Conservation (phyloP, 345 rosid genomes). For the Ceriops zippeliana region DNA sequence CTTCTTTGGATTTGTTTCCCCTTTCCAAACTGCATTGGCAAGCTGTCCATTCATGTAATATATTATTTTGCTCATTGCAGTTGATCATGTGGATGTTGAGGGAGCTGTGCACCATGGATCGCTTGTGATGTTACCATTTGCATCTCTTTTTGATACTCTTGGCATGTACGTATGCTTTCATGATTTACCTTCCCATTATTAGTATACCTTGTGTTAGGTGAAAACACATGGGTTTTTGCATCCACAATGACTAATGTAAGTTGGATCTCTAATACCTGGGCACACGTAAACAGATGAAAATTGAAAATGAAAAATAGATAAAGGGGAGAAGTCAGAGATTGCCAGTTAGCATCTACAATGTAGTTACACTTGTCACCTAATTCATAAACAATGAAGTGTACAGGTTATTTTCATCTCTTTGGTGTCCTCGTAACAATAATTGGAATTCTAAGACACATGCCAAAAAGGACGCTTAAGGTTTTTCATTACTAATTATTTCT, state of each 20-base stretch:
- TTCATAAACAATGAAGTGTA: too few relatives aligned
- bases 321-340: too few relatives aligned
- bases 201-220: neutral
- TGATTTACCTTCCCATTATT: neutral
- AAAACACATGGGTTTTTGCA: neutral
- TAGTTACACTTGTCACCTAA: neutral
- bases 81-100: constrained; percentile 82
- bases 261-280: neutral
- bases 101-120: constrained; percentile 56
- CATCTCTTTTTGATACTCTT: constrained; percentile 84
- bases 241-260: neutral
- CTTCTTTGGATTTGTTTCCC: constrained; percentile 1
- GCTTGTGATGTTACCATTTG: constrained; percentile 77
- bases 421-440: neutral
- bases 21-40: neutral
- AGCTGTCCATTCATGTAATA: neutral
- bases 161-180: constrained; percentile 62
- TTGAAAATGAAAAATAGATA: too few relatives aligned
- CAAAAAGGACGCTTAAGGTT: neutral
- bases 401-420: neutral
- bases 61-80: constrained; percentile 39
- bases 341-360: neutral
- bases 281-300: too few relatives aligned
- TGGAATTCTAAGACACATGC: neutral
- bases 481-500: neutral